phyloP scores from a whole-genome alignment of 345 rosid species.

The Euphorbia pulcherrima region DNA sequence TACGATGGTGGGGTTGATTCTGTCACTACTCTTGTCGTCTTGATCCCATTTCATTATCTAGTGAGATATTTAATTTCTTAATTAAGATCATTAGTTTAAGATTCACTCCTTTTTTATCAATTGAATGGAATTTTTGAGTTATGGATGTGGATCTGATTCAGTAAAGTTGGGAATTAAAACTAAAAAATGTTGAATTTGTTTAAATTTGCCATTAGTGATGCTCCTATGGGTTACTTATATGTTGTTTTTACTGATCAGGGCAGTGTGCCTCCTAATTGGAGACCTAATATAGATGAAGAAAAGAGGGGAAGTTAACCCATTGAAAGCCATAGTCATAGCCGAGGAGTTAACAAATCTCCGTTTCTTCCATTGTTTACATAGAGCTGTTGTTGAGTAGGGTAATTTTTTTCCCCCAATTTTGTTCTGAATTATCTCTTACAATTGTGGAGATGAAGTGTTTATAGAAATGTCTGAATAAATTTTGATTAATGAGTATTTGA shows the following conservation, averaged over 20 bases:
- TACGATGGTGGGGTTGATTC: too few species aligned
- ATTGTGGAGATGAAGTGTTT: too few species aligned
- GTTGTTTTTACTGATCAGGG: slow-evolving; percentile 96
- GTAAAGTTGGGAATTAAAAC: background rate
- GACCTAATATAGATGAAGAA: slow-evolving; percentile 71
- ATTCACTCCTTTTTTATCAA: background rate
- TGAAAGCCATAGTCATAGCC: slow-evolving; percentile 63
- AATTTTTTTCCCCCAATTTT: too few species aligned
- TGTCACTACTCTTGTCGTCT: too few species aligned
- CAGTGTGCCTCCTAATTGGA: slow-evolving; percentile 85
- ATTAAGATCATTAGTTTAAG: background rate
- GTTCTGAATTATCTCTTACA: too few species aligned
- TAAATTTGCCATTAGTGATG: slow-evolving; percentile 70
- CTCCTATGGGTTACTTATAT: slow-evolving; percentile 88
- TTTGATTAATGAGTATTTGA: too few species aligned
- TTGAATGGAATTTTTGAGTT: background rate
- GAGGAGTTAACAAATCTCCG: too few species aligned
- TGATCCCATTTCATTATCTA: too few species aligned
- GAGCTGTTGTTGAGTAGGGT: too few species aligned
- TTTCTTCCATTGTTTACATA: too few species aligned
- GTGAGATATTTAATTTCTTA: too few species aligned
- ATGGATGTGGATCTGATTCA: background rate
- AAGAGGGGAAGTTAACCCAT: slow-evolving; percentile 72
- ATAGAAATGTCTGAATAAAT: too few species aligned
- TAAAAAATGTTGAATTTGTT: slow-evolving; percentile 17